Conservation (phyloP, 768 basidiomycete genomes). For the Tulasnella sp. region DNA sequence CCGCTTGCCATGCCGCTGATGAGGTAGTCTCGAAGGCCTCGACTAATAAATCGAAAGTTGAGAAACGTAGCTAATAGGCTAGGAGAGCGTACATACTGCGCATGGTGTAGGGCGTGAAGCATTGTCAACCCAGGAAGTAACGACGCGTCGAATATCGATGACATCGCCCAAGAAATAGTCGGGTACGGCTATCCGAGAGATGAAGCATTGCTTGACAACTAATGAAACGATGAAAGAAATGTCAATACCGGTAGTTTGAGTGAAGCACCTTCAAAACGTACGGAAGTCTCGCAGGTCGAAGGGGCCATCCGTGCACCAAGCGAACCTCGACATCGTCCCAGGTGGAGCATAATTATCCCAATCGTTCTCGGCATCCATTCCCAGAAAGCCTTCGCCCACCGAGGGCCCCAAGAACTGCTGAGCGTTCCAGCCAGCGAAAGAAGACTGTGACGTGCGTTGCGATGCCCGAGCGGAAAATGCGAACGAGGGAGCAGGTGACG, state of each 20-base stretch:
- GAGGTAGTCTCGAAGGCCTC: not conserved
- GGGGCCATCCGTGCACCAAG: conserved; percentile 62
- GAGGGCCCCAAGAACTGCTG: conserved; percentile 6
- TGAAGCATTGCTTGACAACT: conserved; percentile 86
- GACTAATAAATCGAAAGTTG: not conserved
- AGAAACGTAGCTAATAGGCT: not conserved
- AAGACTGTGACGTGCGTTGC: conserved; percentile 4
- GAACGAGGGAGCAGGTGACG: conserved; percentile 29
- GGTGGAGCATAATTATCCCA: conserved; percentile 57
- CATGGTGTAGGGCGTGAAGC: not conserved
- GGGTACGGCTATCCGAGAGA: conserved; percentile 75
- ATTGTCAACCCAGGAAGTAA: conserved; percentile 52
- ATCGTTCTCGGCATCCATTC: conserved; percentile 54
- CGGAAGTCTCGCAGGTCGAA: conserved; percentile 74
- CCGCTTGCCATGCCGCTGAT: conserved; percentile 21
- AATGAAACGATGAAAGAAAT: not conserved
- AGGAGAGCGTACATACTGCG: not conserved
- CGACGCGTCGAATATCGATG: conserved; percentile 70
- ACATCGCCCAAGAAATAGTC: conserved; percentile 73
- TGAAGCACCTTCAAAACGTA: not conserved
- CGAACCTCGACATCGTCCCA: conserved; percentile 57
- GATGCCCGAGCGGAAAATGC: conserved; percentile 13
- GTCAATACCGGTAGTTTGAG: not conserved
- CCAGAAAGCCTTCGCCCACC: not conserved
- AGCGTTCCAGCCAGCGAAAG: conserved; percentile 4